These are phyloP conservation scores for Pseudogymnoascus sp. DNA, from an alignment of 2,329 filamentous ascomycete species.

Conservation along the genomic window DNA sequence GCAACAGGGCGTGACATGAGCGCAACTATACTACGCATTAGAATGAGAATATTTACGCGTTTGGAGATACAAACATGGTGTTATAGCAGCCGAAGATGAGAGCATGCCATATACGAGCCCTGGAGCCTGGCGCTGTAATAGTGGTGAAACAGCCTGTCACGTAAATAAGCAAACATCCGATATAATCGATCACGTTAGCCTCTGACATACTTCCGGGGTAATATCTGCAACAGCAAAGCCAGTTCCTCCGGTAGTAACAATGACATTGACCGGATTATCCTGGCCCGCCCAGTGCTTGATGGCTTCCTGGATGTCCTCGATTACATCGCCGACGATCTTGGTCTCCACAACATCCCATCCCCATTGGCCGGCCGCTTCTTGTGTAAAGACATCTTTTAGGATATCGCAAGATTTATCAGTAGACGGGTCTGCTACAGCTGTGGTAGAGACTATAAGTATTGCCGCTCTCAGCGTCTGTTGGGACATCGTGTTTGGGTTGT, in stretches of 20 bases:
- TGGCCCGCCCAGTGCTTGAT: slow-evolving; percentile 69
- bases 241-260: slow-evolving; percentile 86
- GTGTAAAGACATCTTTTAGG: slow-evolving; percentile 61
- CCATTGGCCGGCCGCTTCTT: slow-evolving; percentile 52
- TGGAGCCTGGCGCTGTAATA: slow-evolving; percentile 79
- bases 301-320: slow-evolving; percentile 64
- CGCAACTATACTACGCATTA: slow-evolving; percentile 56
- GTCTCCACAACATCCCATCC: slow-evolving; percentile 63
- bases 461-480: slow-evolving; percentile 55
- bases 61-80: slow-evolving; percentile 89
- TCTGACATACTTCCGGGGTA: slow-evolving; percentile 69
- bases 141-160: slow-evolving; percentile 57
- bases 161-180: background rate
- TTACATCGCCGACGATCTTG: slow-evolving; percentile 73
- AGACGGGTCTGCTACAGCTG: slow-evolving; percentile 69
- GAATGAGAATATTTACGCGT: too few species aligned
- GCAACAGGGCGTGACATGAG: slow-evolving; percentile 95
- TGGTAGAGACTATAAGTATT: slow-evolving; percentile 85
- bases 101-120: slow-evolving; percentile 96
- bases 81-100: slow-evolving; percentile 72
- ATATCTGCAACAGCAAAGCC: slow-evolving; percentile 80
- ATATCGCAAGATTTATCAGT: slow-evolving; percentile 66
- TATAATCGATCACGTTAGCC: background rate
- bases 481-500: slow-evolving; percentile 29
- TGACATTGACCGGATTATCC: slow-evolving; percentile 58